Evolutionary conservation across 2,329 filamentous ascomycete species (phyloP).

Genomic region (Paramyrothecium roridum): DNA sequence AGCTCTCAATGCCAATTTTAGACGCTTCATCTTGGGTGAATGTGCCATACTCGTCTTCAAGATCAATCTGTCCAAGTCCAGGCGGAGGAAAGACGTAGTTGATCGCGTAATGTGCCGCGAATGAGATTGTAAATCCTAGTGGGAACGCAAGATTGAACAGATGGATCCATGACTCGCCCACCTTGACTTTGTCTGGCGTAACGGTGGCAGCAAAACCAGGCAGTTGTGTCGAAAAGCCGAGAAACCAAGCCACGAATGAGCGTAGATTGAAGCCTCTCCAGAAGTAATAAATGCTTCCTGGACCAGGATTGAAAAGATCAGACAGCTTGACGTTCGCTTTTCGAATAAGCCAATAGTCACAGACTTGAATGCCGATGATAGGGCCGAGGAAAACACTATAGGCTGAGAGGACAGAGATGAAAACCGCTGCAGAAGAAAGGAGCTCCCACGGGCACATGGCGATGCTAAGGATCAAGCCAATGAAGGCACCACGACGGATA

Average conservation of each 20-base stretch:
- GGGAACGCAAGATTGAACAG: not conserved
- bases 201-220: not conserved
- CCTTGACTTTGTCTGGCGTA: not conserved
- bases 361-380: conserved; percentile 23
- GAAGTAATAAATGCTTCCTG: conserved; percentile 2
- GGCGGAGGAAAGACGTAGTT: conserved; percentile 2
- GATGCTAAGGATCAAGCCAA: conserved; percentile 17
- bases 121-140: conserved; percentile 2
- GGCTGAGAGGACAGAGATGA: conserved; percentile 20
- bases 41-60: not conserved
- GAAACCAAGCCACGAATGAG: conserved; percentile 1
- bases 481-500: conserved; percentile 21
- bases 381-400: conserved; percentile 25
- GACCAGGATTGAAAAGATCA: conserved; percentile 24
- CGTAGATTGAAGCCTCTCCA: conserved; percentile 1
- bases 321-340: conserved; percentile 30
- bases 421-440: conserved; percentile 21
- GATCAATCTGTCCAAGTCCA: conserved; percentile 3
- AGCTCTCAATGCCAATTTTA: not conserved
- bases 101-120: conserved; percentile 1
- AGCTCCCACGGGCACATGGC: conserved; percentile 25
- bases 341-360: conserved; percentile 26
- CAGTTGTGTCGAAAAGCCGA: conserved; percentile 2
- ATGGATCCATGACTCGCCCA: not conserved
- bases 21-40: not conserved